Evolutionary conservation across 169 alveolate species (phyloP), one percentile per base, ranked within the genome.

Genomic region (Babesia bovis): DNA sequence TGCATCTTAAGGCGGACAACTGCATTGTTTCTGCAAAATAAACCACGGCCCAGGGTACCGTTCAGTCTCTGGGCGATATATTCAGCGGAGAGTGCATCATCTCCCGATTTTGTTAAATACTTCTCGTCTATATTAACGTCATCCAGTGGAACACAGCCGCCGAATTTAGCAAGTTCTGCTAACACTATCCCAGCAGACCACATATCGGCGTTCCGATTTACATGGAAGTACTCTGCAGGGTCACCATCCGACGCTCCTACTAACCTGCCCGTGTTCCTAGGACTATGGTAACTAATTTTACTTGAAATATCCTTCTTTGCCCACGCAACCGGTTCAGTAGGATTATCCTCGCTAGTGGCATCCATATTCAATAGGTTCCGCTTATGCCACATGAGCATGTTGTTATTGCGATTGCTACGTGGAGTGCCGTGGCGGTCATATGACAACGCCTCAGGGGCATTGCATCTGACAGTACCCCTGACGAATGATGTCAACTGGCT

Each of bases 151-250:
- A 21, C 21, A 30, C 19, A 23, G 3, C 66, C 72, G 5, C 87
- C 63, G 69, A 66, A 79, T 71, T 79, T 67, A 5, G 72, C 57
- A 68, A 79, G 51, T 30, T 79, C 87, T 2, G 87, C 66, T 23
- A 79, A 55, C 25, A 79, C 52, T 30, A 79, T 69, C 33, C 87
- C 87, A 30, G 67, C 68, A 3, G 87, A 79, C 87, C 87, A 79
- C 76, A 79, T 79, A 47, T 79, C 87, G 15, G 82, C 61, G 38
- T 25, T 32, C 68, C 32, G 57, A 50, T 70, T 68, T 15, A 68
- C 77, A 25, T 53, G 35, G 51, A 40, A 66, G 50, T 79, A 79
- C 35, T 70, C 81, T 9, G 81, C 77, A 1, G 26, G 17, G 56
- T 59, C 83, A 33, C 19, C 41, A n/a, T 60, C 83, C 6, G 35